These are phyloP conservation scores for Orobanche coerulescens DNA, from an alignment of 257 asterid genomes.

Conservation along the genomic window DNA sequence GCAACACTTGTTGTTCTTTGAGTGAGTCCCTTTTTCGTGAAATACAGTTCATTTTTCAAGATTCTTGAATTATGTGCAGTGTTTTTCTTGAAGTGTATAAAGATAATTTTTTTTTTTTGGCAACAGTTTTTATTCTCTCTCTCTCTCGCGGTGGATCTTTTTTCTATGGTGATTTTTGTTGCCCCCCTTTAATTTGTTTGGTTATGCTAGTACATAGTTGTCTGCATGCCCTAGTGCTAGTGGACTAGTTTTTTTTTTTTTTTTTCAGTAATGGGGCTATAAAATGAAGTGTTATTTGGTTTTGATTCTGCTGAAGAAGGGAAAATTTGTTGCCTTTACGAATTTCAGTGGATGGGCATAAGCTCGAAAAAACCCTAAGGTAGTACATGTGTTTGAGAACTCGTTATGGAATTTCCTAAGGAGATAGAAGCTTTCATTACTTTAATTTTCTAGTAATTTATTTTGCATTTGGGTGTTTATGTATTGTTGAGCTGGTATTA, in stretches of 20 bases:
- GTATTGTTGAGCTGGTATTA: background rate
- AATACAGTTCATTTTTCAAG: background rate
- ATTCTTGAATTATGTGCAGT: slow-evolving; percentile 10
- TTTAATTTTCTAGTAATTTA: background rate
- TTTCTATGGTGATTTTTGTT: slow-evolving; percentile 8
- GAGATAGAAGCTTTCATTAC: slow-evolving; percentile 3
- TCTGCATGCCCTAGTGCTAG: slow-evolving; percentile 10
- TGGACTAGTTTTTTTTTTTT: background rate
- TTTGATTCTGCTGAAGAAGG: slow-evolving; percentile 6
- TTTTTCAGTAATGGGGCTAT: slow-evolving; percentile 1
- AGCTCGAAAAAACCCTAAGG: background rate
- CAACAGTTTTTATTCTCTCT: background rate
- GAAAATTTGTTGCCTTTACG: slow-evolving; percentile 8
- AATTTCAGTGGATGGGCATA: slow-evolving; percentile 19
- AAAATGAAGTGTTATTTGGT: background rate
- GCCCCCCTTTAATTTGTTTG: slow-evolving; percentile 6
- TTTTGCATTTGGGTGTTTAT: background rate
- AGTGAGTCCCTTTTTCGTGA: slow-evolving; percentile 9
- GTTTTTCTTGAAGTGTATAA: slow-evolving; percentile 18
- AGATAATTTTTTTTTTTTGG: background rate
- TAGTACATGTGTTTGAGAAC: background rate
- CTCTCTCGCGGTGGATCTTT: background rate
- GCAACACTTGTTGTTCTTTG: slow-evolving; percentile 16
- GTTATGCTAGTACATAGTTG: background rate
- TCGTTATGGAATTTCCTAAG: background rate